Conservation (phyloP, 768 basidiomycete species). For the Pleurotus sapidus region DNA sequence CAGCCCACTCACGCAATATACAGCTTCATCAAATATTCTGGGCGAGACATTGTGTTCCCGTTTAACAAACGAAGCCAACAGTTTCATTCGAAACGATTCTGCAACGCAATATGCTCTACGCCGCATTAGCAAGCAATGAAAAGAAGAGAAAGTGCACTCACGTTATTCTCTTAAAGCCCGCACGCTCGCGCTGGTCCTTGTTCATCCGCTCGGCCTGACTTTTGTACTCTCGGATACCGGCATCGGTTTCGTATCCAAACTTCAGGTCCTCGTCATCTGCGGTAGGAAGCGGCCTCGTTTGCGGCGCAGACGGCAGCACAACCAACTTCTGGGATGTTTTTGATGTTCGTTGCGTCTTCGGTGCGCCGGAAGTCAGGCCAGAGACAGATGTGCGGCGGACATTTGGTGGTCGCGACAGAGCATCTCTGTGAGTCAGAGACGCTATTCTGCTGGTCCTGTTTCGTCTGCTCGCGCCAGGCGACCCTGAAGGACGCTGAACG, state of each 20-base stretch:
- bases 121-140: conserved; percentile 25
- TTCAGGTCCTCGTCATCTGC: conserved; percentile 47
- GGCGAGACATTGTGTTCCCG: conserved; percentile 90
- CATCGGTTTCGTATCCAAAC: conserved; percentile 65
- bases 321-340: conserved; percentile 93
- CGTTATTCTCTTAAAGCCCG: conserved; percentile 40
- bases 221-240: conserved; percentile 73
- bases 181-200: conserved; percentile 79
- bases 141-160: background rate
- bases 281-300: conserved; percentile 65
- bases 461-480: background rate
- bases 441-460: background rate
- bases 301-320: conserved; percentile 84
- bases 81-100: conserved; percentile 81
- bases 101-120: conserved; percentile 90
- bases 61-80: conserved; percentile 82
- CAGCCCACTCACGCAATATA: conserved; percentile 74
- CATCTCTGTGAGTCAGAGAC: background rate
- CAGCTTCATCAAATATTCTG: conserved; percentile 87
- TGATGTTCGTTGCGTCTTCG: conserved; percentile 74
- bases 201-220: conserved; percentile 87
- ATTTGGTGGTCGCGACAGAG: background rate
- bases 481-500: background rate
- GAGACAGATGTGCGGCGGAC: conserved; percentile 36
- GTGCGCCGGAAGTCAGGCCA: conserved; percentile 31